phyloP scores from a whole-genome alignment of 2,329 filamentous ascomycete genomes.

The Sporothrix brunneoviolacea region DNA sequence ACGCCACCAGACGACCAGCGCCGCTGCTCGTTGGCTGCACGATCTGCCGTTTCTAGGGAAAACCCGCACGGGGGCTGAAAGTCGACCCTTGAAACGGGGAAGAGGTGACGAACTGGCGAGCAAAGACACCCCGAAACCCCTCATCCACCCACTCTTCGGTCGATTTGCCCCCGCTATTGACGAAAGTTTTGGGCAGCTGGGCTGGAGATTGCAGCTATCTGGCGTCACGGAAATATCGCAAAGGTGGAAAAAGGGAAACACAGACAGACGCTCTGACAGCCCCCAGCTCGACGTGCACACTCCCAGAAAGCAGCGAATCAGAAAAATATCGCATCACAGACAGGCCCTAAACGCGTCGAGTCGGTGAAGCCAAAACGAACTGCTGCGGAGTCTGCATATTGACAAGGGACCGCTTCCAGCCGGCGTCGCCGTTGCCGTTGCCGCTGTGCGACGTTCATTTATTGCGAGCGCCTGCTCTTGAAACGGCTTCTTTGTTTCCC shows the following conservation, averaged over 20 bases:
- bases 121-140: not conserved
- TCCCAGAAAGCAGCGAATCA: not conserved
- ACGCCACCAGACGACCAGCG: too few species aligned
- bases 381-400: conserved; percentile 5
- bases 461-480: too few species aligned
- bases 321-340: conserved; percentile 13
- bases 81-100: too few species aligned
- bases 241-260: too few species aligned
- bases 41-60: too few species aligned
- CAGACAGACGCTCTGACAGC: too few species aligned
- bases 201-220: too few species aligned
- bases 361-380: conserved; percentile 14
- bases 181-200: not conserved
- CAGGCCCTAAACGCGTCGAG: conserved; percentile 1
- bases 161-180: conserved; percentile 4
- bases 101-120: too few species aligned
- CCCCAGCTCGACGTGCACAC: too few species aligned
- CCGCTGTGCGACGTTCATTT: not conserved
- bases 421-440: conserved; percentile 9
- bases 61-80: too few species aligned
- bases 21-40: too few species aligned
- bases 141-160: not conserved
- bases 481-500: not conserved
- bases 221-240: too few species aligned
- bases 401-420: conserved; percentile 5